Evolutionary conservation across 495 filamentous ascomycete genomes (phyloP).

Genomic region (Penicillium canescens): DNA sequence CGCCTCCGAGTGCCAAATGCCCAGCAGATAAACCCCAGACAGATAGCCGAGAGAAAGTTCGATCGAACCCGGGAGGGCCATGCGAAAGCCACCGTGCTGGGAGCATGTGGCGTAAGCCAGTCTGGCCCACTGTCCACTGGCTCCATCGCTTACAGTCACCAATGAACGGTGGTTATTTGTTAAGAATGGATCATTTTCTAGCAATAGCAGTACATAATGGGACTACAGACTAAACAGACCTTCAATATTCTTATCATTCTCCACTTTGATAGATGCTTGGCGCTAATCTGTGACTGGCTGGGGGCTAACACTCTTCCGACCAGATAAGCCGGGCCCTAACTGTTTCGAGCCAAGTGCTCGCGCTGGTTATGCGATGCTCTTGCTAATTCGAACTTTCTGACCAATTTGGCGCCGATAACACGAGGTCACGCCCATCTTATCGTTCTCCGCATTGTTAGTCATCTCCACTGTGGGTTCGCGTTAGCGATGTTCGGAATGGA

Average conservation of each 20-base stretch:
- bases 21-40: conserved; percentile 4
- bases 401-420: background rate
- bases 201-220: too few species aligned
- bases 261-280: conserved; percentile 1
- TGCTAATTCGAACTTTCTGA: conserved; percentile 12
- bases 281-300: too few species aligned
- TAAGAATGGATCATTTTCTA: too few species aligned
- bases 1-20: conserved; percentile 1
- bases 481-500: background rate
- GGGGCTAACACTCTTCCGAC: too few species aligned
- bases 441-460: background rate
- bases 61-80: background rate
- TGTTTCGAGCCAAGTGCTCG: background rate
- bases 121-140: background rate
- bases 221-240: background rate
- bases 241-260: background rate
- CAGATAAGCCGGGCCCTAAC: conserved; percentile 1
- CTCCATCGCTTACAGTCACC: background rate
- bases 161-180: too few species aligned
- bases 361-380: conserved; percentile 21
- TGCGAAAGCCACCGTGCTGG: background rate
- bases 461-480: background rate
- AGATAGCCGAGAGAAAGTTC: conserved; percentile 1
- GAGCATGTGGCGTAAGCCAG: background rate
- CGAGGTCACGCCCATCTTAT: background rate